phyloP scores from a whole-genome alignment of 2,329 filamentous ascomycete genomes.

The Cordyceps farinosa region DNA sequence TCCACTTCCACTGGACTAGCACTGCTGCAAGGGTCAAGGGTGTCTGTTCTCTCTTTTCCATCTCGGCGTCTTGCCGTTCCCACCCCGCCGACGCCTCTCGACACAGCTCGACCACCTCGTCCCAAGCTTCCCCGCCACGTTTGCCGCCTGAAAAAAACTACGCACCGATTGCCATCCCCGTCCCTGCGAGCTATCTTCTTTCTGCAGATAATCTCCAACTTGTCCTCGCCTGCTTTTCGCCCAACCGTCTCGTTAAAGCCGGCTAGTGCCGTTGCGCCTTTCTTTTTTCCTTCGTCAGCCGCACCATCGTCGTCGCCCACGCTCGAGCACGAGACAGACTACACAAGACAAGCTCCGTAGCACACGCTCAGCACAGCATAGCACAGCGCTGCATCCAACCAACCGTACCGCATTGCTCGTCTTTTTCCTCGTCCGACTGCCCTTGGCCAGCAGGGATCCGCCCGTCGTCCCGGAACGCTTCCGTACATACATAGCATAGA shows the following conservation, averaged over 20 bases:
- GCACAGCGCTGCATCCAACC: background rate
- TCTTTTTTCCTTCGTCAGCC: constrained; percentile 8
- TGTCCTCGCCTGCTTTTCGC: background rate
- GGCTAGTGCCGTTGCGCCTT: constrained; percentile 8
- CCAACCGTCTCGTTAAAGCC: constrained; percentile 5
- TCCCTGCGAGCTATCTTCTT: background rate
- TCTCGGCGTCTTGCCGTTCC: background rate
- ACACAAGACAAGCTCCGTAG: background rate
- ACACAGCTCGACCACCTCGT: background rate
- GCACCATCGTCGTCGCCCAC: background rate
- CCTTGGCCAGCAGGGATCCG: constrained; percentile 7
- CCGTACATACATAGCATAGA: constrained; percentile 5
- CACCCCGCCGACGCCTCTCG: constrained; percentile 1
- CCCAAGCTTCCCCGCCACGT: constrained; percentile 8
- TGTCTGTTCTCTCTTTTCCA: background rate
- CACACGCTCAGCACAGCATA: no score
- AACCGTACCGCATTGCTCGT: background rate
- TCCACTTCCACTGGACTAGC: background rate
- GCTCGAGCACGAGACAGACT: background rate
- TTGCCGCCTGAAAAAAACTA: background rate
- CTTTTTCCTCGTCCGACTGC: background rate
- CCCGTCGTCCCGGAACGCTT: constrained; percentile 4
- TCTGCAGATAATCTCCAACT: background rate
- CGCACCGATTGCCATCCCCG: background rate
- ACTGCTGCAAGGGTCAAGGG: constrained; percentile 1